Evolutionary conservation across 768 basidiomycete genomes (phyloP), one percentile per base, ranked within the genome.

Genomic region (Boletus rubescentipes): DNA sequence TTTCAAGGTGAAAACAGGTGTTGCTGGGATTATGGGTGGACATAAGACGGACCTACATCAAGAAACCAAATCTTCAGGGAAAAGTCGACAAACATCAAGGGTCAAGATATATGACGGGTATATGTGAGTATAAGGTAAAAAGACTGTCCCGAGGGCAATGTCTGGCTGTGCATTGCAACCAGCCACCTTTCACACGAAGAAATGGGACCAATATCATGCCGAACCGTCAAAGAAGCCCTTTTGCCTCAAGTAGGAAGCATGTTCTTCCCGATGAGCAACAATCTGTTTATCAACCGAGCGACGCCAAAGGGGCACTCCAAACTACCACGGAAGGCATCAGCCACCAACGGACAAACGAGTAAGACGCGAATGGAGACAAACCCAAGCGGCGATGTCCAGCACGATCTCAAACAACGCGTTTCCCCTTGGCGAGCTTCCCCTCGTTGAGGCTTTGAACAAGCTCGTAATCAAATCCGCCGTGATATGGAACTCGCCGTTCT

Each of bases 401-500:
- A 59, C 36, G 1, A 30, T 55, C 52, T 94, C 93, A 40, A 83
- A 40, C n/a, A 90, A 58, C 52, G 75, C 66, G 63, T 82, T 87
- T 53, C 81, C 81, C 30, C 77, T 71, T 1, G 87, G 87, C 38
- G 78, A 66, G 64, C 81, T 85, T 56, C 83, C 82, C 11, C 78
- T 72, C 2, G 87, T 84, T 8, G 80, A 83, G 7, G 85, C 78
- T 20, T 87, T 77, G 67, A 95, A 87, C 18, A 93, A 56, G 46
- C 77, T 71, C 4, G 85, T 83, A 32, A 86, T 79, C 29, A 91
- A 70, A 61, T 93, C 87, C 21, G 79, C 82, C 0, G 87, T 84
- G 53, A 93, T 92, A 55, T 94, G 89, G 50, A 80, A 83, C 5
- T 89, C 72, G 23, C 86, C 86, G 20, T 75, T 79, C 60, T 83